Conservation (phyloP, 495 filamentous ascomycete genomes). For the Neurospora sp. region DNA sequence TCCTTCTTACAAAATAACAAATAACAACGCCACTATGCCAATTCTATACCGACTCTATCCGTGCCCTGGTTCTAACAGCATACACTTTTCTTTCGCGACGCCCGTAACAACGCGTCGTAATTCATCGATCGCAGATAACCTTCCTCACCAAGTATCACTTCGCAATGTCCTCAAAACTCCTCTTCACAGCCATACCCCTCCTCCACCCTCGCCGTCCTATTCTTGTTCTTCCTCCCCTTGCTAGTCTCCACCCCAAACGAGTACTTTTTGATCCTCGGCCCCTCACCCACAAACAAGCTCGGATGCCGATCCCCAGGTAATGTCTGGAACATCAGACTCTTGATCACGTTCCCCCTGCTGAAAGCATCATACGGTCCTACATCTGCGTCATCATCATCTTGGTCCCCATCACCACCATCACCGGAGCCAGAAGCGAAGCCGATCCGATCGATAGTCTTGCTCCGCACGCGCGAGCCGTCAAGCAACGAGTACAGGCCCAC, state of each 20-base stretch:
- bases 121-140: neutral
- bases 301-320: conserved; percentile 20
- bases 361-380: neutral
- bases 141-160: neutral
- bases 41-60: neutral
- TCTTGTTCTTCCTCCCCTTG: neutral
- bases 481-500: conserved; percentile 31
- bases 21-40: neutral
- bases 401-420: neutral
- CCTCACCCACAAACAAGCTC: conserved; percentile 20
- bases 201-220: neutral
- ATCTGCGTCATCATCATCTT: conserved; percentile 5
- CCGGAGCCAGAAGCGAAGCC: neutral
- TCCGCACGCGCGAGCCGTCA: conserved; percentile 21
- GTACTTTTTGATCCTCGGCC: conserved; percentile 15
- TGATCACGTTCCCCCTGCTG: conserved; percentile 8
- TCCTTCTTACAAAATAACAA: neutral
- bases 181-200: neutral
- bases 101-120: neutral
- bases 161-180: neutral
- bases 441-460: conserved; percentile 2
- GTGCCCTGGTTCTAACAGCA: neutral
- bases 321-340: conserved; percentile 21
- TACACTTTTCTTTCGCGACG: neutral
- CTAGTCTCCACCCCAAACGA: conserved; percentile 14